phyloP scores from a whole-genome alignment of 2,329 filamentous ascomycete species.

The Fusarium lateritium region DNA sequence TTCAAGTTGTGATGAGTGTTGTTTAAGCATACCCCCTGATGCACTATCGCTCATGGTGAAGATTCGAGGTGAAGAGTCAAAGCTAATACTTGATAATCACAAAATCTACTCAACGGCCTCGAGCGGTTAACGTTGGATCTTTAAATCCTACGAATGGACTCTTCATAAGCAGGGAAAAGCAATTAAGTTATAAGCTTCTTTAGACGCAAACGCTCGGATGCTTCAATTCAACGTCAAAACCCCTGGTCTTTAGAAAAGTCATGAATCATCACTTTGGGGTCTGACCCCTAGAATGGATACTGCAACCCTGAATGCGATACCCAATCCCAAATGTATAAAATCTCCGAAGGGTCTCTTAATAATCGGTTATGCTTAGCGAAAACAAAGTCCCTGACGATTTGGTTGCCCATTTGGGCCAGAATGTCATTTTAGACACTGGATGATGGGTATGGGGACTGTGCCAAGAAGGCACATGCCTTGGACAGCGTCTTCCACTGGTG shows the following conservation, averaged over 20 bases:
- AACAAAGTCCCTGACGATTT: constrained; percentile 27
- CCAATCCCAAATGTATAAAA: background rate
- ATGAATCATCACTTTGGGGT: constrained; percentile 44
- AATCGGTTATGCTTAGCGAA: constrained; percentile 11
- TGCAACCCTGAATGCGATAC: background rate
- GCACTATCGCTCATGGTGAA: constrained; percentile 33
- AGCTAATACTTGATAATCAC: constrained; percentile 34
- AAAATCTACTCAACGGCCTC: background rate
- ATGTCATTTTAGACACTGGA: constrained; percentile 1
- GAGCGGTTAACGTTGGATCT: constrained; percentile 5
- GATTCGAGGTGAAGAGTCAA: constrained; percentile 7
- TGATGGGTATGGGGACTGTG: background rate
- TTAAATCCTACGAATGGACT: constrained; percentile 14
- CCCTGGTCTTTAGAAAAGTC: constrained; percentile 20
- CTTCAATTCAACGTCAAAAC: constrained; percentile 5
- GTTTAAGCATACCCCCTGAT: constrained; percentile 25
- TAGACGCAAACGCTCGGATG: constrained; percentile 1
- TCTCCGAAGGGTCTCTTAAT: constrained; percentile 11
- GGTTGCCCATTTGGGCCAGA: constrained; percentile 29
- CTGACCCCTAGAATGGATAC: constrained; percentile 2
- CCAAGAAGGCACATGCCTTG: constrained; percentile 2
- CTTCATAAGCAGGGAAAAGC: constrained; percentile 3
- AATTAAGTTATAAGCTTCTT: constrained; percentile 32
- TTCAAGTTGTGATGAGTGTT: background rate
- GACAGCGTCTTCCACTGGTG: background rate